Evolutionary conservation across 805 yeast genomes (phyloP), one percentile per base, ranked within the genome.

Genomic region (Candida jianshihensis): DNA sequence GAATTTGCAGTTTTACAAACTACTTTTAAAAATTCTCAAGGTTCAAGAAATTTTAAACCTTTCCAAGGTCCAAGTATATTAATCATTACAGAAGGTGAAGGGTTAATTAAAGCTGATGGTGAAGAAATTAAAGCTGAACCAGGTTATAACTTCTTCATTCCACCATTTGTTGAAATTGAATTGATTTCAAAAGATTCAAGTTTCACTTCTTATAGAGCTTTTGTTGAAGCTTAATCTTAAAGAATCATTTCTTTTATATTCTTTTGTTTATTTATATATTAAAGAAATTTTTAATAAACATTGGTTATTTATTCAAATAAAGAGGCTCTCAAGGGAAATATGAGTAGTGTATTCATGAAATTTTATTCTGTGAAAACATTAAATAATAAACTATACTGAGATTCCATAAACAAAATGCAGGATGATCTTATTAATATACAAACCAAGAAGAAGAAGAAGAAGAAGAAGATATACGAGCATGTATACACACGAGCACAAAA

Each of bases 1-100:
- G 99, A 92, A 68, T 92, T 92, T 54, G 72, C 96, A 5, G 97
- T 92, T n/a, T 70, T 92, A 53, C 88, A 85, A 63, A 81, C 90
- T 30, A 73, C 75, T 31, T 80, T 81, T 53, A 66, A 69, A 35
- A 57, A 63, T 28, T 55, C 68, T 10, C 73, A 70, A 30, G 67
- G 75, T 48, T 58, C 54, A 14, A 83, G 84, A 57, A 53, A 56
- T 26, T 71, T 80, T 49, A 73, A 76, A 36, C 77, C 68, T 6
- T 65, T 92, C 31, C 64, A 75, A 30, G 97, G 97, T 34, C 97
- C 98, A 47, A 84, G 95, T 33, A 81, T 92, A 47, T 59, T 88
- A 42, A 82, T 92, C 40, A 75, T 81, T 39, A 84, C 96, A 29
- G 77, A 81, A 45, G 98, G 97, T 44, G 59, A 60, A 13, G 97